Evolutionary conservation across 768 basidiomycete species (phyloP).

Genomic region (Amanita inopinata): DNA sequence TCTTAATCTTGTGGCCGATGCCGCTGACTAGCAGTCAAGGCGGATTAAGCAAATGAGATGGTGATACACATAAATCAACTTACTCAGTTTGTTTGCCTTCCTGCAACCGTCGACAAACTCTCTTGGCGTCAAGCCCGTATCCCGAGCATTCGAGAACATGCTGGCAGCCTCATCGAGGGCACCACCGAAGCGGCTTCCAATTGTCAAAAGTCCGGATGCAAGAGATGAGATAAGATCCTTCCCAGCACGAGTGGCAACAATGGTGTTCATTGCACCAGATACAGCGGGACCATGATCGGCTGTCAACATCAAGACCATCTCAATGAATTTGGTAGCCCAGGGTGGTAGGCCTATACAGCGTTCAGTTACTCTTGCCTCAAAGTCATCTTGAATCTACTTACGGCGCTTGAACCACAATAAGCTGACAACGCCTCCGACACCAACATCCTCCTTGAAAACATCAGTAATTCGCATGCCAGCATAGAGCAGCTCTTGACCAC

Average conservation of each 20-base stretch:
- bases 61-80: conserved; percentile 25
- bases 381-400: conserved; percentile 19
- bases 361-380: neutral
- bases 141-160: conserved; percentile 91
- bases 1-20: conserved; percentile 99
- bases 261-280: conserved; percentile 99
- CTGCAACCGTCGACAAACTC: conserved; percentile 94
- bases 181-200: conserved; percentile 97
- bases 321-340: conserved; percentile 97
- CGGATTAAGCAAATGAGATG: conserved; percentile 6
- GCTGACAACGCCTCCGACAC: conserved; percentile 92
- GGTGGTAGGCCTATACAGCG: conserved; percentile 50
- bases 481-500: conserved; percentile 96
- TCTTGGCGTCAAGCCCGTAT: conserved; percentile 89
- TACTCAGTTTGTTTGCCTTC: conserved; percentile 90
- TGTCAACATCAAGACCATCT: conserved; percentile 99
- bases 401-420: conserved; percentile 98
- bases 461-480: conserved; percentile 99
- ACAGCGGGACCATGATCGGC: conserved; percentile 98
- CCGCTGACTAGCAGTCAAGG: conserved; percentile 57
- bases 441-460: conserved; percentile 96
- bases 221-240: conserved; percentile 97
- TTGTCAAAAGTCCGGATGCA: conserved; percentile 92
- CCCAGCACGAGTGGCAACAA: conserved; percentile 97
- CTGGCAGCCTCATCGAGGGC: conserved; percentile 94